Conservation (phyloP, 1,284 basidiomycete species). For the Earliella scabrosa region DNA sequence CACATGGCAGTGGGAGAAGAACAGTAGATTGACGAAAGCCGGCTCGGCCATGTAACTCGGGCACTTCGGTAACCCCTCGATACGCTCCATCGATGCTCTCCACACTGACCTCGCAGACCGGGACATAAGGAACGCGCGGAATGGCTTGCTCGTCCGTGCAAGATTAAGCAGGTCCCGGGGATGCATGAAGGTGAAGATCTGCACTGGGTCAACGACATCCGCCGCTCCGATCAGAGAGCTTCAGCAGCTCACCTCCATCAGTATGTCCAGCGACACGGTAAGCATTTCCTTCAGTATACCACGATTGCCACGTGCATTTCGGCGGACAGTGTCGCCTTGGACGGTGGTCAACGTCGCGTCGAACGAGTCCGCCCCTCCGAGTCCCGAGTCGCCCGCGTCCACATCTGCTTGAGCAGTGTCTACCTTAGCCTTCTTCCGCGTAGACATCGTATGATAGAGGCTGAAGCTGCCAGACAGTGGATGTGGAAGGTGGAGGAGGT, state of each 20-base stretch:
- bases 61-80: constrained; percentile 30
- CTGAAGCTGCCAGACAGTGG: neutral
- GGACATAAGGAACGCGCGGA: constrained; percentile 44
- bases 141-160: constrained; percentile 40
- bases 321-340: neutral
- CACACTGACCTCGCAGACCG: constrained; percentile 43
- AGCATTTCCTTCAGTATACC: constrained; percentile 6
- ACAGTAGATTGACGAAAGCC: constrained; percentile 32
- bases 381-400: too few species aligned
- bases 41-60: constrained; percentile 39
- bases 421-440: neutral
- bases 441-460: neutral
- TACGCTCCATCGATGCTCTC: constrained; percentile 34
- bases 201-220: neutral
- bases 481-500: neutral
- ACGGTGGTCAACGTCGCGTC: neutral
- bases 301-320: neutral
- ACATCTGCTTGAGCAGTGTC: neutral
- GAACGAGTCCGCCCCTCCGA: too few species aligned
- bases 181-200: constrained; percentile 51
- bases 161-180: constrained; percentile 52
- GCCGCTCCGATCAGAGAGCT: neutral
- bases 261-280: constrained; percentile 5
- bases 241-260: neutral
- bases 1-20: constrained; percentile 20